A percentile compares a stretch with the other conserved stretches of the same genome.
Evolutionary conservation across 225 moss, liverwort and hornwort genomes (phyloP).

Genomic region (Straminergon stramineum): DNA sequence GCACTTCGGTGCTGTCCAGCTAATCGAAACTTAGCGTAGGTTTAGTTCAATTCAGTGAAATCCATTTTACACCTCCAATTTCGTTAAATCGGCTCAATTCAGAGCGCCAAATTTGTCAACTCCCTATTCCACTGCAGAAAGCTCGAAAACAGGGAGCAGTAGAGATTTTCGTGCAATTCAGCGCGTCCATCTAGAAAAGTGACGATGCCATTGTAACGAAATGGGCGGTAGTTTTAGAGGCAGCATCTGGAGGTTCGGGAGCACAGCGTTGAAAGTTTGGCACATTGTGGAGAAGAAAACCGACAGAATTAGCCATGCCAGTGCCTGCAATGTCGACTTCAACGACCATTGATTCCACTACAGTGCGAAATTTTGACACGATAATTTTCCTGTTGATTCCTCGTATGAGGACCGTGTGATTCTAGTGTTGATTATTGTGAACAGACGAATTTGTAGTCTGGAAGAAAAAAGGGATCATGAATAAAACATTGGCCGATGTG

Average conservation of each 20-base stretch:
- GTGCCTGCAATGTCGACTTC: background rate
- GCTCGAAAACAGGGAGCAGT: background rate
- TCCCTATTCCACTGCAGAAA: background rate
- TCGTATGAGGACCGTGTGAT: background rate
- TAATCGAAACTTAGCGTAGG: background rate
- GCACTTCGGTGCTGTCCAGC: background rate
- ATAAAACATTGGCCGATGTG: background rate
- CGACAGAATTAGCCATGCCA: background rate
- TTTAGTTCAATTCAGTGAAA: background rate
- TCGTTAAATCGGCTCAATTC: too few species aligned
- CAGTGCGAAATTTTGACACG: background rate
- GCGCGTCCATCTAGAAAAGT: background rate
- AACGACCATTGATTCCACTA: background rate
- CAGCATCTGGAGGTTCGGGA: background rate
- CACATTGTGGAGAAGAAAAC: background rate
- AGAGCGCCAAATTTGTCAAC: too few species aligned
- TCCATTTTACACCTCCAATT: background rate
- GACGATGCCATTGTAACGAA: background rate
- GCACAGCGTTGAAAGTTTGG: background rate
- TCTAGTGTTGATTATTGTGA: background rate
- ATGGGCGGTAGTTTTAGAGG: background rate
- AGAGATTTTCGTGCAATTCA: background rate
- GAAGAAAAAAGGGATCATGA: background rate
- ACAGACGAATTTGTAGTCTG: background rate
- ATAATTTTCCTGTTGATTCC: background rate